Evolutionary conservation across 352 stramenopile genomes (phyloP).

Genomic region (Pythium dissimile): DNA sequence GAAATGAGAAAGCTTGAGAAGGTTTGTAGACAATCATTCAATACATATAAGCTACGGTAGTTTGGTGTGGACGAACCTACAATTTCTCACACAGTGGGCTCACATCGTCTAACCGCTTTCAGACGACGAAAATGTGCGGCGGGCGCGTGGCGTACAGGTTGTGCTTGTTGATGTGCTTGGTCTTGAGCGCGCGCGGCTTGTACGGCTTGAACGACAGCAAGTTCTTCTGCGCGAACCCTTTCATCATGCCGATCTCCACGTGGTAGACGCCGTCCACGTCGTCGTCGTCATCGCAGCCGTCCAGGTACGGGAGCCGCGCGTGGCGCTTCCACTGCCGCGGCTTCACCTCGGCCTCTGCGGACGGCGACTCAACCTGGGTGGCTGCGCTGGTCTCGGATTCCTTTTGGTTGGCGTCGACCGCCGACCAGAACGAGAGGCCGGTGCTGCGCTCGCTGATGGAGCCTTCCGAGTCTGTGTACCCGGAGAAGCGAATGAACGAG

Average conservation of each 20-base stretch:
- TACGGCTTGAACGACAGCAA: slow-evolving; percentile 21
- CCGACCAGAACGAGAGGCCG: slow-evolving; percentile 8
- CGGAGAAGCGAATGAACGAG: slow-evolving; percentile 21
- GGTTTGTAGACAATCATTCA: no score
- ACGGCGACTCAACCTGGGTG: no score
- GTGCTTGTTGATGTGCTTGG: slow-evolving; percentile 16
- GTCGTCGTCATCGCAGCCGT: background rate
- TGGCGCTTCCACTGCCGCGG: background rate
- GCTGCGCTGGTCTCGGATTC: slow-evolving; percentile 3
- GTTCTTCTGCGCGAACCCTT: slow-evolving; percentile 13
- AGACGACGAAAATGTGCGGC: background rate
- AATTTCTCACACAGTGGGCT: no score
- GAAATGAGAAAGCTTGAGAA: no score
- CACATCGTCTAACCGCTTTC: no score
- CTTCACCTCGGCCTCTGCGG: background rate
- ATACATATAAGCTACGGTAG: no score
- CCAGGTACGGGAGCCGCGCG: background rate
- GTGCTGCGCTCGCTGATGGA: slow-evolving; percentile 16
- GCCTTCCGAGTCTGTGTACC: slow-evolving; percentile 15
- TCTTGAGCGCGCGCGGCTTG: slow-evolving; percentile 14
- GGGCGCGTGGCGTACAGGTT: background rate
- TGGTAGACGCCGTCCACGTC: background rate
- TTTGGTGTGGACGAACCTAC: no score
- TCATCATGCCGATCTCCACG: slow-evolving; percentile 12
- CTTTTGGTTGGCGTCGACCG: background rate